Conservation (phyloP, 208 protist species). For the Vickermania ingenoplastis region DNA sequence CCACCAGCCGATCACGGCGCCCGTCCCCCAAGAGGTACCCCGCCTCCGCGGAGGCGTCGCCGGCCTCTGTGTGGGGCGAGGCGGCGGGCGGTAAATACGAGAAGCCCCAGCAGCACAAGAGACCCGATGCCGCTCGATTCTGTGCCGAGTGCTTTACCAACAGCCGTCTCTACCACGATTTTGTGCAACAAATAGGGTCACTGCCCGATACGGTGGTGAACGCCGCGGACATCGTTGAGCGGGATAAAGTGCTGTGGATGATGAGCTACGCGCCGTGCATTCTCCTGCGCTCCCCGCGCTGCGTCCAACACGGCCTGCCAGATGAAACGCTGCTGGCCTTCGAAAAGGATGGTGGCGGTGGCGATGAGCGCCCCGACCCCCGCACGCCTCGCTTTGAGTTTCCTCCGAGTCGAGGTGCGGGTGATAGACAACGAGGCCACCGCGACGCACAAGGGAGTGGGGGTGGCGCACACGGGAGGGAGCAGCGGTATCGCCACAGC, state of each 20-base stretch:
- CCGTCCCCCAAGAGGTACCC: not conserved
- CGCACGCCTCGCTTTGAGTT: too few species aligned
- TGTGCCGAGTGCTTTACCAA: not conserved
- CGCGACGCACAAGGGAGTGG: too few species aligned
- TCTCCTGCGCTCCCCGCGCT: not conserved
- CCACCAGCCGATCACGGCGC: not conserved
- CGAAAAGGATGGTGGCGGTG: too few species aligned
- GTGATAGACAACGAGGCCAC: too few species aligned
- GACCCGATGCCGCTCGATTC: not conserved
- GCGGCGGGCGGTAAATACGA: not conserved
- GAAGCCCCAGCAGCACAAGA: not conserved
- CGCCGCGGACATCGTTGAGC: constrained; percentile 10
- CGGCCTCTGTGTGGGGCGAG: not conserved
- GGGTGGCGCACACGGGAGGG: not conserved
- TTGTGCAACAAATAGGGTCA: not conserved
- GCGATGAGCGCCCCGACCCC: too few species aligned
- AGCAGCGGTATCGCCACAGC: not conserved
- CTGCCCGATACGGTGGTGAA: constrained; percentile 10
- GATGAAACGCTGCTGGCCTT: too few species aligned
- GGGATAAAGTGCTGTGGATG: constrained; percentile 12
- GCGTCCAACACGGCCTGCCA: too few species aligned
- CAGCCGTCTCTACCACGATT: not conserved
- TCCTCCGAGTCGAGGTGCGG: too few species aligned
- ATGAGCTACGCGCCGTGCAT: constrained; percentile 12
- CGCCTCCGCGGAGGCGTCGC: not conserved